phyloP scores from a whole-genome alignment of 192 early-diverging fungal genomes.

The Coemansia guatemalensis region DNA sequence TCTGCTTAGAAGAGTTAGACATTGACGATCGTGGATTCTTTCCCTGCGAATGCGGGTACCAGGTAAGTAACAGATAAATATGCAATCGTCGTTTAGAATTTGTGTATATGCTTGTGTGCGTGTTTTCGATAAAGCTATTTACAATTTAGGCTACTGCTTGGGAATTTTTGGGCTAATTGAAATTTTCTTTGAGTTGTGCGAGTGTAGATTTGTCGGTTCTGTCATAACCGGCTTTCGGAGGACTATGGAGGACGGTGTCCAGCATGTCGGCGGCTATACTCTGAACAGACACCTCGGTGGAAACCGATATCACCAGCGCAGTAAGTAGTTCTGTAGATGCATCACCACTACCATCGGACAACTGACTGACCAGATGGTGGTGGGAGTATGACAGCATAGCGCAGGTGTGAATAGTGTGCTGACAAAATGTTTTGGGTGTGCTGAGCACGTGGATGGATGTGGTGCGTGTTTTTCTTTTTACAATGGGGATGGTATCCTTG shows the following conservation, averaged over 20 bases:
- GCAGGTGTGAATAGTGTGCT: no score
- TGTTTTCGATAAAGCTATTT: no score
- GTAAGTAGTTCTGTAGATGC: slow-evolving; percentile 54
- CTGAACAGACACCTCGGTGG: slow-evolving; percentile 72
- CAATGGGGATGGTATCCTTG: background rate
- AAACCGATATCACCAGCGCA: slow-evolving; percentile 86
- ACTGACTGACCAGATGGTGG: no score
- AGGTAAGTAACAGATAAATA: slow-evolving; percentile 59
- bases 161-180: no score
- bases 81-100: background rate
- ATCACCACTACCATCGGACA: no score
- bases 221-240: slow-evolving; percentile 97
- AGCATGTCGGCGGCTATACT: slow-evolving; percentile 88
- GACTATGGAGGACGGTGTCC: slow-evolving; percentile 92
- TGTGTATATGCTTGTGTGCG: no score
- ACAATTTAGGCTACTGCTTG: no score
- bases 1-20: slow-evolving; percentile 99
- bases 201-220: slow-evolving; percentile 94
- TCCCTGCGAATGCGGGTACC: slow-evolving; percentile 98
- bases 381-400: no score
- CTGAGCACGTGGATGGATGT: background rate
- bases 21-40: slow-evolving; percentile 94
- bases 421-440: no score
- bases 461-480: slow-evolving; percentile 10
- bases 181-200: slow-evolving; percentile 6